phyloP scores from a whole-genome alignment of 345 rosid genomes.

The Euphorbia peplus region DNA sequence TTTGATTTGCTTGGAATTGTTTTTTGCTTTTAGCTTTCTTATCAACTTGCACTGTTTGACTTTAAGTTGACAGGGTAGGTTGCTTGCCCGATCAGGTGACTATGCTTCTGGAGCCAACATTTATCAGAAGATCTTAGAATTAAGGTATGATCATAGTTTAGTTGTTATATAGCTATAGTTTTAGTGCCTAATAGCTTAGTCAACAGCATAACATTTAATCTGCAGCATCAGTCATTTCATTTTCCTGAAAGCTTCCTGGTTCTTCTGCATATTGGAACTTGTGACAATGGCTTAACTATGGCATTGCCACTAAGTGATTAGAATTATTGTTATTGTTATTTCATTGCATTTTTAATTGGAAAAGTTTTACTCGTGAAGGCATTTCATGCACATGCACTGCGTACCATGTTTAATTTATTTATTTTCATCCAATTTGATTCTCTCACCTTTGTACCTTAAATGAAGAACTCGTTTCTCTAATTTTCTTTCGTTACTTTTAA shows the following conservation, averaged over 20 bases:
- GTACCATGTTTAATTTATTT: not conserved
- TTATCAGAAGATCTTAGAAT: slow-evolving; percentile 68
- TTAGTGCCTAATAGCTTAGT: not conserved
- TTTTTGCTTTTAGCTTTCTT: slow-evolving; percentile 26
- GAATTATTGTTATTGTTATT: not conserved
- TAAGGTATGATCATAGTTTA: slow-evolving; percentile 53
- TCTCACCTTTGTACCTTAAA: not conserved
- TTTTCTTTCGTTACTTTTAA: not conserved
- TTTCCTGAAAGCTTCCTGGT: not conserved
- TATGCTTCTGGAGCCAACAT: slow-evolving; percentile 54
- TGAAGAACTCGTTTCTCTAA: not conserved
- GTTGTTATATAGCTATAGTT: not conserved
- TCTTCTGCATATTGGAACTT: not conserved
- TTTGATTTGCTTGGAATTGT: slow-evolving; percentile 7
- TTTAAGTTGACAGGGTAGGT: slow-evolving; percentile 99
- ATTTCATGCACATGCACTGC: not conserved
- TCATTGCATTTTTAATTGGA: not conserved
- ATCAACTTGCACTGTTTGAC: slow-evolving; percentile 45
- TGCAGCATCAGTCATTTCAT: not conserved
- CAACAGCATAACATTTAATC: not conserved
- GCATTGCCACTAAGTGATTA: not conserved
- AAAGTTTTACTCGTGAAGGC: not conserved
- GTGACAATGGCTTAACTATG: not conserved
- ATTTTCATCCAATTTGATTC: not conserved
- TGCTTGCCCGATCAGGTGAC: slow-evolving; percentile 73